Percentiles rank a stretch among this genome's conserved stretches.
Evolutionary conservation across 2,329 filamentous ascomycete genomes (phyloP).

Genomic region (Lachnellula arida): DNA sequence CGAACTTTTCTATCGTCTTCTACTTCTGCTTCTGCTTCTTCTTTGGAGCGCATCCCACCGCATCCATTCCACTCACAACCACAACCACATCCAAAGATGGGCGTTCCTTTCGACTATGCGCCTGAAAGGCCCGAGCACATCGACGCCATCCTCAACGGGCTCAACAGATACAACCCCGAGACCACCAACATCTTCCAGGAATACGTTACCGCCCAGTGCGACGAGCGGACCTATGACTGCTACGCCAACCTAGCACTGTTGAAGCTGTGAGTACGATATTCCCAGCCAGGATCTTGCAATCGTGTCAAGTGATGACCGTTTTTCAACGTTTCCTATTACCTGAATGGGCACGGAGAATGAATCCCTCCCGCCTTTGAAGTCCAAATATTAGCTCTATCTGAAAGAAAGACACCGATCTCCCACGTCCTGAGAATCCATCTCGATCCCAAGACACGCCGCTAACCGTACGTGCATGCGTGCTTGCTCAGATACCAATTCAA

Average conservation of each 20-base stretch:
- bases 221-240: slow-evolving; percentile 88
- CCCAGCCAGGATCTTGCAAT: slow-evolving; percentile 8
- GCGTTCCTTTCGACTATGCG: slow-evolving; percentile 70
- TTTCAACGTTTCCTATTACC: slow-evolving; percentile 97
- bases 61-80: background rate
- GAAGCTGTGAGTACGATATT: slow-evolving; percentile 75
- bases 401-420: slow-evolving; percentile 41
- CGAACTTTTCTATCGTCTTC: too few relatives aligned
- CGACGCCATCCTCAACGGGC: slow-evolving; percentile 88
- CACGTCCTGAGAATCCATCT: slow-evolving; percentile 1
- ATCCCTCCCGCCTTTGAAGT: slow-evolving; percentile 62
- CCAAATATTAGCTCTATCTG: slow-evolving; percentile 70
- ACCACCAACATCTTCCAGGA: slow-evolving; percentile 90
- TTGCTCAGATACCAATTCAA: slow-evolving; percentile 91
- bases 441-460: slow-evolving; percentile 7
- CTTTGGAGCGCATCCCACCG: too few relatives aligned
- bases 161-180: slow-evolving; percentile 98
- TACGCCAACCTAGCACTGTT: slow-evolving; percentile 94
- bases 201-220: slow-evolving; percentile 92
- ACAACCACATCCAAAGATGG: slow-evolving; percentile 22
- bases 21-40: too few relatives aligned
- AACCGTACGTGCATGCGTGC: slow-evolving; percentile 1
- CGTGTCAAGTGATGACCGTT: slow-evolving; percentile 64
- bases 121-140: slow-evolving; percentile 90
- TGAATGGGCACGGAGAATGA: slow-evolving; percentile 60